These are phyloP conservation scores for Mycena olivaceomarginata DNA, from an alignment of 768 basidiomycete species.

Conservation along the genomic window DNA sequence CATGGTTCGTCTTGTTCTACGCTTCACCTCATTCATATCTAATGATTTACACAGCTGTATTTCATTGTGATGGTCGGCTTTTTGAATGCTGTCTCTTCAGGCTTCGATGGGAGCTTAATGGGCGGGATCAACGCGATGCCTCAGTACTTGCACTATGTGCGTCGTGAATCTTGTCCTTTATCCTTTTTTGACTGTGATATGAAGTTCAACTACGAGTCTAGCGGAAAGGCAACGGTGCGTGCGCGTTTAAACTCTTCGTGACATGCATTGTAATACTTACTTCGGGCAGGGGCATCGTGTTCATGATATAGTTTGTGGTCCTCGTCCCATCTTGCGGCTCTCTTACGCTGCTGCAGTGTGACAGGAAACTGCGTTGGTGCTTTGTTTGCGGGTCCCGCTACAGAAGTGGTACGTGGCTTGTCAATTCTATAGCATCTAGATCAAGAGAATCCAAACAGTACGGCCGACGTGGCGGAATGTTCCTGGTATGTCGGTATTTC, in stretches of 20 bases:
- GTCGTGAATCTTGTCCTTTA: not conserved
- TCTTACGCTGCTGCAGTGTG: constrained; percentile 33
- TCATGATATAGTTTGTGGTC: constrained; percentile 44
- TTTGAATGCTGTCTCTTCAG: constrained; percentile 46
- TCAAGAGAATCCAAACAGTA: constrained; percentile 22
- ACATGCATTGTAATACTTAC: not conserved
- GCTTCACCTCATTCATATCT: not conserved
- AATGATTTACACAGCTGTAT: constrained; percentile 38
- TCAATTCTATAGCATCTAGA: not conserved
- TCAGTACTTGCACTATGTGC: constrained; percentile 43
- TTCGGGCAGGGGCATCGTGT: constrained; percentile 43
- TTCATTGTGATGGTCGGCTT: constrained; percentile 50
- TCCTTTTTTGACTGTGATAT: not conserved
- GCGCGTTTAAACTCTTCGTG: not conserved
- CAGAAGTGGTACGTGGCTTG: constrained; percentile 42
- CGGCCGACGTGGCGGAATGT: constrained; percentile 50
- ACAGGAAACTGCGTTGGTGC: constrained; percentile 51
- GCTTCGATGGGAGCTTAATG: constrained; percentile 49
- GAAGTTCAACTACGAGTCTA: constrained; percentile 38
- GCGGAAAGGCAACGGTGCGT: constrained; percentile 41
- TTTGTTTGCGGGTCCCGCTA: constrained; percentile 48
- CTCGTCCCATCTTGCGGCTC: too few relatives aligned
- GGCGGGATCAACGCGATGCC: constrained; percentile 48
- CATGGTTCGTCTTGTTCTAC: constrained; percentile 33
- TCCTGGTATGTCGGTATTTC: constrained; percentile 51